Conservation (phyloP, 2,329 filamentous ascomycete genomes). For the Trichoderma endophyticum region DNA sequence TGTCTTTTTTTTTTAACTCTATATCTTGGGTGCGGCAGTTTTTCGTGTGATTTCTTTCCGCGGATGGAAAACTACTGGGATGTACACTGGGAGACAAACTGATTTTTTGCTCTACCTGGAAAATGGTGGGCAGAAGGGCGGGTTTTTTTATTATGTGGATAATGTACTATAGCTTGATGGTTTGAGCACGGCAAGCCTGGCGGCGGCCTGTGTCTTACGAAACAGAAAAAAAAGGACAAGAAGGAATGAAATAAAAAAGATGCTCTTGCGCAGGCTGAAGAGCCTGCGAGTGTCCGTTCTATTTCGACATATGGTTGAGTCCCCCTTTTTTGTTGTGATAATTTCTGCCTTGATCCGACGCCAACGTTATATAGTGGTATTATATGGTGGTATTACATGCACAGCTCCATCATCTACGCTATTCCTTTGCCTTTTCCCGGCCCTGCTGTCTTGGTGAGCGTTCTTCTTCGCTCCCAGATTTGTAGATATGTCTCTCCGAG, state of each 20-base stretch:
- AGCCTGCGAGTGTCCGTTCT: constrained; percentile 9
- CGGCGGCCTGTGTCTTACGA: constrained; percentile 15
- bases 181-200: constrained; percentile 13
- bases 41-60: not conserved
- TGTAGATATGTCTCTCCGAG: constrained; percentile 93
- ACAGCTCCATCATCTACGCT: not conserved
- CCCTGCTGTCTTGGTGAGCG: constrained; percentile 33
- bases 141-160: constrained; percentile 15
- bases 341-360: not conserved
- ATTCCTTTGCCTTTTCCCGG: constrained; percentile 33
- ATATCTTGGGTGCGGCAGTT: constrained; percentile 5
- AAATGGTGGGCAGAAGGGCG: constrained; percentile 17
- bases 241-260: constrained; percentile 12
- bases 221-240: constrained; percentile 4
- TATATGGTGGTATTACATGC: not conserved
- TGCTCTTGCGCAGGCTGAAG: constrained; percentile 6
- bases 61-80: constrained; percentile 5
- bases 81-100: constrained; percentile 12
- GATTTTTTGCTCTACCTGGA: constrained; percentile 20
- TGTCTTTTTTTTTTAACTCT: not conserved
- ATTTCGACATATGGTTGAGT: not conserved
- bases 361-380: not conserved
- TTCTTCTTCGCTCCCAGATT: constrained; percentile 85
- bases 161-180: constrained; percentile 21
- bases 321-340: not conserved